Evolutionary conservation across 2,329 filamentous ascomycete species (phyloP).

Genomic region (Colletotrichum cordylinicola): DNA sequence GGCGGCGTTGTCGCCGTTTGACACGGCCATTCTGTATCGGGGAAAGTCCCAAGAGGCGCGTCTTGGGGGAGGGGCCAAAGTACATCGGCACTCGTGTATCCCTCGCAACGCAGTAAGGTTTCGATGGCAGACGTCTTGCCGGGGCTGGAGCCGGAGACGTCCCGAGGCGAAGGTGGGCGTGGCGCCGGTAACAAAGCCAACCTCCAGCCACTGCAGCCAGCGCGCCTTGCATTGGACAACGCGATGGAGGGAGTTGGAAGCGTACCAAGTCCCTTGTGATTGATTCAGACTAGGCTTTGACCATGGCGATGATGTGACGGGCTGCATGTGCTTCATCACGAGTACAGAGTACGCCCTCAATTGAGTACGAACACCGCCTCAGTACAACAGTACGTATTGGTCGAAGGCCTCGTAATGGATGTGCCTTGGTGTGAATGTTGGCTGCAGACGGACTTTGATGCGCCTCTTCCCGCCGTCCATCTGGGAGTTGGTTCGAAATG

Average conservation of each 20-base stretch:
- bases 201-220: not conserved
- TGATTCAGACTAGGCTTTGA: not conserved
- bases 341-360: not conserved
- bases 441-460: not conserved
- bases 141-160: not conserved
- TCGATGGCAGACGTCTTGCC: not conserved
- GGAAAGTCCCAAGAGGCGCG: not conserved
- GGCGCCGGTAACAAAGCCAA: not conserved
- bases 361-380: not conserved
- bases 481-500: not conserved
- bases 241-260: not conserved
- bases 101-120: not conserved
- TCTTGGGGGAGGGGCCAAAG: not conserved
- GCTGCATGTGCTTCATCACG: not conserved
- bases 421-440: not conserved
- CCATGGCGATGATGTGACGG: not conserved
- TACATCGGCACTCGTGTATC: not conserved
- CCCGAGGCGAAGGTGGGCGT: not conserved
- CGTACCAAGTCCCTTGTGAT: not conserved
- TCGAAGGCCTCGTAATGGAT: not conserved
- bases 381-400: not conserved
- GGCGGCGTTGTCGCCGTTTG: not conserved
- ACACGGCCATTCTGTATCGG: not conserved
- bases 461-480: not conserved
- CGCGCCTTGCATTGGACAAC: not conserved